Evolutionary conservation across 2,329 filamentous ascomycete species (phyloP).

Genomic region (Gnomoniopsis smithogilvyi): DNA sequence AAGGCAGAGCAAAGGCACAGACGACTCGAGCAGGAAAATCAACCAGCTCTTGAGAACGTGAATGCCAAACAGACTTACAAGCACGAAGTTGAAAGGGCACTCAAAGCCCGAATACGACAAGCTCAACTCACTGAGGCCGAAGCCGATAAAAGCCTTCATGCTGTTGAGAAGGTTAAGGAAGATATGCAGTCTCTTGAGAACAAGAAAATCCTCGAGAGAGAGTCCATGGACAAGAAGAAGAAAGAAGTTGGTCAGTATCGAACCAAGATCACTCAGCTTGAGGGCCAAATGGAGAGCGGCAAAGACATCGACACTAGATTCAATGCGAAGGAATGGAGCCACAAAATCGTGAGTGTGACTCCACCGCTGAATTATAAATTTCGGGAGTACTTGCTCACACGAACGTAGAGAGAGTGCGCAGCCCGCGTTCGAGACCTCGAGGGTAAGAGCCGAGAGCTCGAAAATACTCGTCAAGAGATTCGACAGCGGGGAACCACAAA

Average conservation of each 20-base stretch:
- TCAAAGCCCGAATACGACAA: constrained; percentile 50
- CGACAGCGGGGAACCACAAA: constrained; percentile 39
- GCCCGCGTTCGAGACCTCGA: constrained; percentile 12
- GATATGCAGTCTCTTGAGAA: constrained; percentile 45
- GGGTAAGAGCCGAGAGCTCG: constrained; percentile 21
- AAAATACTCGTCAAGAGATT: constrained; percentile 31
- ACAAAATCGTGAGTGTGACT: constrained; percentile 49
- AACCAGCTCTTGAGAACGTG: constrained; percentile 67
- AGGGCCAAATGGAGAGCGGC: constrained; percentile 58
- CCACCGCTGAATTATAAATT: neutral
- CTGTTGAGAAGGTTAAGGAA: constrained; percentile 36
- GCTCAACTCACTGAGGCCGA: constrained; percentile 52
- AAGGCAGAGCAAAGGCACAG: constrained; percentile 54
- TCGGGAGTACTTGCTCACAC: neutral
- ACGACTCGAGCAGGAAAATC: constrained; percentile 54
- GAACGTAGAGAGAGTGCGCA: constrained; percentile 11
- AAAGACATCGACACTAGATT: constrained; percentile 54
- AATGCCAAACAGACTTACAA: constrained; percentile 68
- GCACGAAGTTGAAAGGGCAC: constrained; percentile 50
- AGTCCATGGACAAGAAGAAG: constrained; percentile 46
- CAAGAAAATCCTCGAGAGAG: constrained; percentile 50
- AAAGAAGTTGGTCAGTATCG: constrained; percentile 48
- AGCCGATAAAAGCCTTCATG: constrained; percentile 41
- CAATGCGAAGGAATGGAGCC: constrained; percentile 67
- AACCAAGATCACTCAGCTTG: constrained; percentile 58